Base-by-base conservation (phyloP, 208 protist species). In the Crithidia expoeki region DNA sequence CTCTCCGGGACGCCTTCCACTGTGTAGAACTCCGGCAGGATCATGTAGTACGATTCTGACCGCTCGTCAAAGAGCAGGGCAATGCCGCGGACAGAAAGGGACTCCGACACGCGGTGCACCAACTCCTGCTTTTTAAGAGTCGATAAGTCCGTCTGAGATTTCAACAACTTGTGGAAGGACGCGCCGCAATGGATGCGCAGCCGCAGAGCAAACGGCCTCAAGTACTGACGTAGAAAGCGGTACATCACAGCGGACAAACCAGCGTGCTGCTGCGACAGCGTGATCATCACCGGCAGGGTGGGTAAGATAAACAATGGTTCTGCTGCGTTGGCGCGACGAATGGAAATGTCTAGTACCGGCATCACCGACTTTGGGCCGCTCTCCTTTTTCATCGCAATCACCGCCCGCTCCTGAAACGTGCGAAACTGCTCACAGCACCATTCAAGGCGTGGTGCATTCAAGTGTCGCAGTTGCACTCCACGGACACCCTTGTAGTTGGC, bases 391-490 rank as follows among this genome's bases (percentile, higher is more conserved):
- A 16, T 5, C 30, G 57, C 55, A 0, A 71, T 33, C 3, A 57
- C 4, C 0, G 33, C 27, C 27, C 32, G 6, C 0, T 17, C 62
- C 6, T 76, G 28, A 28, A 47, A 40, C 16, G 4, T 21, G 21
- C n/a, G 46, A 67, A 61, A 80, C n/a, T 68, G 32, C 11, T 52
- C 51, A 4, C 88, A 46, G 49, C 77, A 88, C 58, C 78, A 80
- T 51, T 86, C 82, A 33, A 90, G 64, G 6, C 81, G 86, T 11
- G 88, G 84, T 14, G 62, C 64, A 58, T 92, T 92, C 44, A 92
- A 64, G 46, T 79, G 65, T 14, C 25, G 34, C 65, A 92, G 58
- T 53, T 80, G 68, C 46, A 82, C 62, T 1, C 23, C 63, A 2
- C 67, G 69, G 19, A 82, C 59, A 23, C 47, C 52, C 17, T 51